Conservation (phyloP, 1,284 basidiomycete genomes). For the Rugosomyces carneus region DNA sequence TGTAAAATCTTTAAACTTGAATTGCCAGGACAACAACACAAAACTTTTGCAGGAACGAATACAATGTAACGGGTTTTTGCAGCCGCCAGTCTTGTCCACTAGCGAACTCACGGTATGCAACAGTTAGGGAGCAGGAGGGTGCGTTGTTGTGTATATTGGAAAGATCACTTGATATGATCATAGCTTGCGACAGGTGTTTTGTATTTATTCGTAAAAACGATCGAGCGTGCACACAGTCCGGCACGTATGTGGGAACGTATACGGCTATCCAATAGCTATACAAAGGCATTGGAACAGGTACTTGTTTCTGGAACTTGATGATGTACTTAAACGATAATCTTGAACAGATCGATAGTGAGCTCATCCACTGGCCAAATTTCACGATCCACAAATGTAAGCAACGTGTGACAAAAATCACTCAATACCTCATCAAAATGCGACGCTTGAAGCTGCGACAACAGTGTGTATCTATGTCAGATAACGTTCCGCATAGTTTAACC, state of each 20-base stretch:
- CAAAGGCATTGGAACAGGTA: constrained; percentile 91
- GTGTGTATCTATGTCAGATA: constrained; percentile 46
- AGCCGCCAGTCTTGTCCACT: constrained; percentile 94
- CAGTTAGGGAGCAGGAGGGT: constrained; percentile 95
- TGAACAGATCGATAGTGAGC: constrained; percentile 84
- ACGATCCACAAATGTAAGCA: constrained; percentile 99
- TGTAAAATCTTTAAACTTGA: constrained; percentile 7
- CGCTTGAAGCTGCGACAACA: constrained; percentile 84
- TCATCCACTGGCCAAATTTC: constrained; percentile 98
- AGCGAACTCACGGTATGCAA: constrained; percentile 96
- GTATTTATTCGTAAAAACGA: constrained; percentile 98
- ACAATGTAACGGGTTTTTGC: constrained; percentile 98
- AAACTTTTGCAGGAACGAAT: constrained; percentile 98
- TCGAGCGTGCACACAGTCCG: constrained; percentile 94
- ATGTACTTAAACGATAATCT: not conserved
- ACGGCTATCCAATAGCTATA: constrained; percentile 90
- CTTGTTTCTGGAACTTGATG: constrained; percentile 10
- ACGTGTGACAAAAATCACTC: constrained; percentile 96
- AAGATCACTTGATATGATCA: not conserved
- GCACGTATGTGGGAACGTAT: constrained; percentile 97
- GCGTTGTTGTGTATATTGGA: constrained; percentile 19
- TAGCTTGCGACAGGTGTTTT: constrained; percentile 56
- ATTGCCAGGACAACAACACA: constrained; percentile 77
- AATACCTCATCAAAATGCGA: constrained; percentile 98
- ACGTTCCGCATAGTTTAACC: not conserved